Base-by-base conservation (phyloP, 2,329 filamentous ascomycete species). In the Seiridium unicorne region DNA sequence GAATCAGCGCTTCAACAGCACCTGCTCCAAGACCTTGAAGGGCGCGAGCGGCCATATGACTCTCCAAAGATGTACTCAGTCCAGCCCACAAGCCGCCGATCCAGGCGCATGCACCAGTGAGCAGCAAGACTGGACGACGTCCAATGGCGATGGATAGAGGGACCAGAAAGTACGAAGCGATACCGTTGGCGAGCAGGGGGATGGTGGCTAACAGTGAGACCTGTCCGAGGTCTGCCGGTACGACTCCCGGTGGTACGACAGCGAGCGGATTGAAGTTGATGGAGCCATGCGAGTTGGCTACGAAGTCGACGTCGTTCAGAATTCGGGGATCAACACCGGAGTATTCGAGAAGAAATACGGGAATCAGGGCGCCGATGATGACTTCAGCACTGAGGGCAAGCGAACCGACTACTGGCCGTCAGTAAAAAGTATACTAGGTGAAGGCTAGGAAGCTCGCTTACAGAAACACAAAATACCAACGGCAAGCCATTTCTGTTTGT, bases 111-210 rank as follows among this genome's bases (percentile, higher is more conserved):
- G 67, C 66, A 3, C 70, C 70, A 0, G 72, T 70, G 10, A 75
- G 58, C 4, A 77, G 64, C 13, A 77, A 63, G 4, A 77, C 70
- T 0, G 74, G 74, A 1, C 75, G 70, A 9, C 75, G 72, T 5
- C 75, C 75, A 36, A 76, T 65, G 49, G 68, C 73, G 13, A 73
- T 73, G 1, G 74, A 75, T n/a, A 77, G 65, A 5, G 75, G 74
- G 0, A 77, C 69, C n/a, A 75, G 69, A n/a, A 76, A 58, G 63
- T 74, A 74, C 35, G 69, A 71, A 3, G 73, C 71, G 11, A 71
- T 66, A n/a, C 74, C 74, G 56, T 75, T 75, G 57, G 70, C 70
- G 35, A 77, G 62, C 13, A 76, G 64, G 36, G 75, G 75, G 4
- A 75, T 65, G 1, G 74, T 74, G 1, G 72, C 70, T 13, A 77